Conservation (phyloP, 176 grass and related monocot species). For the Triticum monococcum region DNA sequence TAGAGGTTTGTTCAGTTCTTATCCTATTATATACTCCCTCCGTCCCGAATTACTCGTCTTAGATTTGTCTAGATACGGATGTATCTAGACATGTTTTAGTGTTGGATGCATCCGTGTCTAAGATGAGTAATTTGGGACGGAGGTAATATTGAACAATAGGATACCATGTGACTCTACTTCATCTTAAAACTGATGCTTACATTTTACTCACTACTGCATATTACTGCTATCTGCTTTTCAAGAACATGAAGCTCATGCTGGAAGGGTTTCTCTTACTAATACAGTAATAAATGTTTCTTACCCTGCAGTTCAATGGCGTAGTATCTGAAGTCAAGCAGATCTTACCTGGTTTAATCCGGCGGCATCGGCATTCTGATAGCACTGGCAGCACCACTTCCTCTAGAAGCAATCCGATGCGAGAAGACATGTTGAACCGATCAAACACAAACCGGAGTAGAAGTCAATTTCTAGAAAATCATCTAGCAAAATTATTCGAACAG, state of each 20-base stretch:
- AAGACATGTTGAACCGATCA: conserved; percentile 73
- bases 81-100: no score
- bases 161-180: background rate
- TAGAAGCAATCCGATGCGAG: conserved; percentile 83
- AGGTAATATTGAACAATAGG: background rate
- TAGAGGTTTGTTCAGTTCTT: conserved; percentile 65
- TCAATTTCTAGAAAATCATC: conserved; percentile 98
- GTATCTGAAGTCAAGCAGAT: conserved; percentile 83
- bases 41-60: no score
- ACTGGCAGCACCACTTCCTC: conserved; percentile 87
- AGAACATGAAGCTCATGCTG: conserved; percentile 11
- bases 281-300: conserved; percentile 16
- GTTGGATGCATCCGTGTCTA: no score
- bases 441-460: conserved; percentile 81
- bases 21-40: background rate
- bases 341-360: conserved; percentile 77
- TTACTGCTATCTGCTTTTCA: background rate
- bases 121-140: no score
- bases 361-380: conserved; percentile 92
- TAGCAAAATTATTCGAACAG: conserved; percentile 97
- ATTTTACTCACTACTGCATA: conserved; percentile 2
- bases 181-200: background rate
- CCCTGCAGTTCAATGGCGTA: conserved; percentile 75
- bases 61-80: no score
- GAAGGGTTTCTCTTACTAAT: conserved; percentile 3